phyloP scores from a whole-genome alignment of 176 grass and related monocot genomes.

The Hyparrhenia diplandra region DNA sequence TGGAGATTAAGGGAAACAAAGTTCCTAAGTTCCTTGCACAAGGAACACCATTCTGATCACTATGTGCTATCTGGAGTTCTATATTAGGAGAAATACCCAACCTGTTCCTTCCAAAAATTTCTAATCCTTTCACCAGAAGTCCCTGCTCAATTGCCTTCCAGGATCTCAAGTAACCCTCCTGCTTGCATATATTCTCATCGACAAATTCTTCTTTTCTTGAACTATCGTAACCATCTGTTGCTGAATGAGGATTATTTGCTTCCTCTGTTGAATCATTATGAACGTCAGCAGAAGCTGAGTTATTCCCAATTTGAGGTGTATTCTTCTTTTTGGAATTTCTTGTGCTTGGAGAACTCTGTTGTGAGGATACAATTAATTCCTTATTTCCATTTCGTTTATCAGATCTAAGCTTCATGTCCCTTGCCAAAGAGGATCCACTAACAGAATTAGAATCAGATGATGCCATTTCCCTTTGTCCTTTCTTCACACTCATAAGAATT shows the following conservation, averaged over 20 bases:
- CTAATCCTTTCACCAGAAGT: constrained; percentile 89
- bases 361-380: constrained; percentile 50
- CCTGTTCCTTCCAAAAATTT: constrained; percentile 95
- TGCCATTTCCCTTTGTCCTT: constrained; percentile 60
- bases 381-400: constrained; percentile 52
- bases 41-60: neutral
- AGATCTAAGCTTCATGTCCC: constrained; percentile 76
- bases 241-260: constrained; percentile 42
- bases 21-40: neutral
- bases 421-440: constrained; percentile 52
- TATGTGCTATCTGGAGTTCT: neutral
- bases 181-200: constrained; percentile 66
- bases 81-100: constrained; percentile 14
- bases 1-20: neutral
- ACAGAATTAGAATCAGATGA: constrained; percentile 55
- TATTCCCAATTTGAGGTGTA: constrained; percentile 36
- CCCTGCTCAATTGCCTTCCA: constrained; percentile 90
- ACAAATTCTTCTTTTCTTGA: constrained; percentile 68
- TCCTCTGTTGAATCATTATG: constrained; percentile 52
- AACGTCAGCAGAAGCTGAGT: constrained; percentile 42
- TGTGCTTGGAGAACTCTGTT: constrained; percentile 51
- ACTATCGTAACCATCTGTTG: constrained; percentile 50
- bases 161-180: constrained; percentile 40
- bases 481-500: constrained; percentile 76
- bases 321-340: constrained; percentile 54